Conservation (phyloP, 192 early-diverging fungal genomes). For the Entomortierella lignicola region DNA sequence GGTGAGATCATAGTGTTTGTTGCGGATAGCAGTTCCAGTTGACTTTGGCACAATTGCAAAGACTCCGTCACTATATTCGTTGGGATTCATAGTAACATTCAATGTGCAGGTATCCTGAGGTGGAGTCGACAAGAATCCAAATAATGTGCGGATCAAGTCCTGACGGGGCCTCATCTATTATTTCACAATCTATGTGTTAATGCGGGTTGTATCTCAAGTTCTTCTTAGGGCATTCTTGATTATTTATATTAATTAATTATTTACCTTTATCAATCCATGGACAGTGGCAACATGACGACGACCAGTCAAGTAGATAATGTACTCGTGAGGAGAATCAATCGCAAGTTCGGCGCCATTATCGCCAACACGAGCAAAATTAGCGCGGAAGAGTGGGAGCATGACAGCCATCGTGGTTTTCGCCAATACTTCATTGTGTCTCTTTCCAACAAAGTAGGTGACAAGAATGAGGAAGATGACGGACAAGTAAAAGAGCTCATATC, state of each 20-base stretch:
- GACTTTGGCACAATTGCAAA: constrained; percentile 50
- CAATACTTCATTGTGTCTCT: constrained; percentile 46
- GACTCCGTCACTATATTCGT: constrained; percentile 48
- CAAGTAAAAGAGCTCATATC: constrained; percentile 35
- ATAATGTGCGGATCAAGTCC: constrained; percentile 42
- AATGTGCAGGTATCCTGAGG: constrained; percentile 41
- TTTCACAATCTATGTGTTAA: too few species aligned
- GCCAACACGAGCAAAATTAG: constrained; percentile 50
- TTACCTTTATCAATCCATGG: constrained; percentile 52
- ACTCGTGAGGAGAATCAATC: constrained; percentile 50
- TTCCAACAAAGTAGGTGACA: constrained; percentile 30
- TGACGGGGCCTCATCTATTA: constrained; percentile 49
- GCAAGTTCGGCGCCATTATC: constrained; percentile 51
- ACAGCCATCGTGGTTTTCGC: constrained; percentile 55
- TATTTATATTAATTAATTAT: background rate
- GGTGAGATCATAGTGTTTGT: constrained; percentile 37
- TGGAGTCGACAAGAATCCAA: constrained; percentile 22
- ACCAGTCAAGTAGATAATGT: constrained; percentile 51
- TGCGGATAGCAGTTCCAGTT: constrained; percentile 28
- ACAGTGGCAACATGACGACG: constrained; percentile 50
- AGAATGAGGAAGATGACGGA: constrained; percentile 35
- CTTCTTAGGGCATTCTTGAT: too few species aligned
- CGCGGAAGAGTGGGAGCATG: constrained; percentile 49
- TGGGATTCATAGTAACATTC: constrained; percentile 50
- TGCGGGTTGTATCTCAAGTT: too few species aligned